Evolutionary conservation across 495 filamentous ascomycete species (phyloP), one percentile per base, ranked within the genome.

Genomic region (Hypoxylon intermedium): DNA sequence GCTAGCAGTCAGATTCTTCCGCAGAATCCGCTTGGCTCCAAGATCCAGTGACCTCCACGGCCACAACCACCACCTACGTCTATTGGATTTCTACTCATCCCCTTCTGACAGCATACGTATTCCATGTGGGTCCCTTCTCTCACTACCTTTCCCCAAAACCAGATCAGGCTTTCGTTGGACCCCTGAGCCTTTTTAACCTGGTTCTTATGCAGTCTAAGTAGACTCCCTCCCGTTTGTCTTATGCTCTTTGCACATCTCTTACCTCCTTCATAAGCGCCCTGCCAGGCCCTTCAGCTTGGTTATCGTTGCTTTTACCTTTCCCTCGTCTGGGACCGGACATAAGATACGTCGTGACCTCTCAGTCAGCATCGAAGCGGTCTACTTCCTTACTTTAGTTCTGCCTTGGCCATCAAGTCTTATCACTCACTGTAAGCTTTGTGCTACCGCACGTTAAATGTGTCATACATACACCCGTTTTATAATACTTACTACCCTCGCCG

Each of bases 181-280:
- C 63, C 58, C 24, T 58, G 63, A 68, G 60, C 56, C 65, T 65
- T 67, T 67, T 65, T 51, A 54, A 50, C 52, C 52, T 55, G 65
- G 54, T 51, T 31, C 50, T 26, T 60, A 38, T 58, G 54, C 60
- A 37, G 48, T 67, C 41, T 60, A 60, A 60, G 64, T 38, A 64
- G 51, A 65, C 53, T 67, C 54, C 54, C 58, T 61, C 37, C 58
- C 49, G 21, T 54, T 26, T 60, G 37, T 65, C 60, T 60, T 60
- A 53, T 58, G 54, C 15, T 47, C 38, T 56, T 37, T 52, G 33
- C 62, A 57, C 21, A 60, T 65, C 46, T 60, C 44, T 47, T 48
- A 53, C 51, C 53, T 60, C 56, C 52, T 60, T 65, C 56, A 57
- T 60, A 65, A 59, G 53, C 56, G 13, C 56, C 52, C 42, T 48